Percentiles rank a stretch among this genome's conserved stretches.
phyloP scores from a whole-genome alignment of 495 filamentous ascomycete genomes.

The Penicillium diatomitis region DNA sequence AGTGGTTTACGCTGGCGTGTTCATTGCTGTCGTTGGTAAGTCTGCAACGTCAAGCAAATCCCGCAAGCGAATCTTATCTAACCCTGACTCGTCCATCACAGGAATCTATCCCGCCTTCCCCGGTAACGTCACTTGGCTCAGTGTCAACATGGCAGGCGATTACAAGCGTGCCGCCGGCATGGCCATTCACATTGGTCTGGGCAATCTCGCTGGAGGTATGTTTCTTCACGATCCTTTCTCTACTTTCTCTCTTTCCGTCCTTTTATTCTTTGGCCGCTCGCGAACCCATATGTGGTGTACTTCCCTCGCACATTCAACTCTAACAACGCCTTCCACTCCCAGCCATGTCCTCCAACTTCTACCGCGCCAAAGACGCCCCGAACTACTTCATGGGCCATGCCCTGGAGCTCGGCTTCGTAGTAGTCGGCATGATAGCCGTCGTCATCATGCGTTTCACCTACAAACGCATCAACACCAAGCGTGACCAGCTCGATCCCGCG shows the following conservation, averaged over 20 bases:
- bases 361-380: conserved; percentile 53
- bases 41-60: conserved; percentile 24
- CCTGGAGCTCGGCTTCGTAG: conserved; percentile 60
- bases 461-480: conserved; percentile 47
- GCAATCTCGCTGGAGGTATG: conserved; percentile 56
- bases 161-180: conserved; percentile 66
- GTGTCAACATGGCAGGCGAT: conserved; percentile 60
- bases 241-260: background rate
- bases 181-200: conserved; percentile 66
- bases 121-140: conserved; percentile 61
- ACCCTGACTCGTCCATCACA: background rate
- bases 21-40: conserved; percentile 57
- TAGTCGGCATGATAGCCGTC: conserved; percentile 49
- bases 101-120: conserved; percentile 43
- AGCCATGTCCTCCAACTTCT: conserved; percentile 73
- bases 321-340: conserved; percentile 1
- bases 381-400: conserved; percentile 59
- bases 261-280: too few species aligned
- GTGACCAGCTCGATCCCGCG: conserved; percentile 41
- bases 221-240: too few species aligned
- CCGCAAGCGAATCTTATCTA: background rate
- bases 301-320: background rate
- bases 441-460: conserved; percentile 48
- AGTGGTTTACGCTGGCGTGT: conserved; percentile 65
- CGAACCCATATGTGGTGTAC: too few species aligned